Evolutionary conservation across 805 yeast genomes (phyloP).

Genomic region (Kodamaea neixiangensis): DNA sequence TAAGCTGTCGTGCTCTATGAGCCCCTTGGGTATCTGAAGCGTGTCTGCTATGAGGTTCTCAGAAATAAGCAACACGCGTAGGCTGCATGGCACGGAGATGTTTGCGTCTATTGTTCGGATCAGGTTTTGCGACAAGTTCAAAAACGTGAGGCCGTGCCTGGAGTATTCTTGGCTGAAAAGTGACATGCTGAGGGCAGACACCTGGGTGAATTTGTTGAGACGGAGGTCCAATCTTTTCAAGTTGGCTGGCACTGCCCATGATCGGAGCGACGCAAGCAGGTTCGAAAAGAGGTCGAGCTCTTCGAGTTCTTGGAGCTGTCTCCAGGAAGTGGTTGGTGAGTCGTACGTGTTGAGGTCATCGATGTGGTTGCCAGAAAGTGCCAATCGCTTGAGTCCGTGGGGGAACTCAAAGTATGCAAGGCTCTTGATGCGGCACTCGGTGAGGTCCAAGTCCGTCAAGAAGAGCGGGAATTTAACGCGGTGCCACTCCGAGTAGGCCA

Average conservation of each 20-base stretch:
- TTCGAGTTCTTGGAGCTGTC: constrained; percentile 21
- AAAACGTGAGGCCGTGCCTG: constrained; percentile 3
- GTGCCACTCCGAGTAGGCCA: constrained; percentile 11
- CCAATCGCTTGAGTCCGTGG: constrained; percentile 20
- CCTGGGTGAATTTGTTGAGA: constrained; percentile 20
- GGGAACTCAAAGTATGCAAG: constrained; percentile 28
- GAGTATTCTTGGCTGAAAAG: constrained; percentile 7
- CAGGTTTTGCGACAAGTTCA: constrained; percentile 11
- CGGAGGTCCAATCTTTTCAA: constrained; percentile 25
- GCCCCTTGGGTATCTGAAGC: constrained; percentile 14
- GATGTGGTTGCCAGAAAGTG: constrained; percentile 28
- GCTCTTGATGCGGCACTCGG: constrained; percentile 23
- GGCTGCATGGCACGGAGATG: constrained; percentile 10
- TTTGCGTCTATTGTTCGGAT: constrained; percentile 9
- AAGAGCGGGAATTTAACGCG: constrained; percentile 25
- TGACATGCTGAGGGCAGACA: constrained; percentile 11
- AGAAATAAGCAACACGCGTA: constrained; percentile 8
- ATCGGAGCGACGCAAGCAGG: constrained; percentile 18
- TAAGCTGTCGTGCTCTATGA: constrained; percentile 15
- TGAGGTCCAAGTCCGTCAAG: constrained; percentile 23
- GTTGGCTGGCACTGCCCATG: constrained; percentile 16
- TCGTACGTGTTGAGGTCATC: constrained; percentile 23
- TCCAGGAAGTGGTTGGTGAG: constrained; percentile 22
- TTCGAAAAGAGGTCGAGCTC: constrained; percentile 28
- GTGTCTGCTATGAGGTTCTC: constrained; percentile 16